phyloP scores from a whole-genome alignment of 139 green algal species.

The Micractinium sp. region DNA sequence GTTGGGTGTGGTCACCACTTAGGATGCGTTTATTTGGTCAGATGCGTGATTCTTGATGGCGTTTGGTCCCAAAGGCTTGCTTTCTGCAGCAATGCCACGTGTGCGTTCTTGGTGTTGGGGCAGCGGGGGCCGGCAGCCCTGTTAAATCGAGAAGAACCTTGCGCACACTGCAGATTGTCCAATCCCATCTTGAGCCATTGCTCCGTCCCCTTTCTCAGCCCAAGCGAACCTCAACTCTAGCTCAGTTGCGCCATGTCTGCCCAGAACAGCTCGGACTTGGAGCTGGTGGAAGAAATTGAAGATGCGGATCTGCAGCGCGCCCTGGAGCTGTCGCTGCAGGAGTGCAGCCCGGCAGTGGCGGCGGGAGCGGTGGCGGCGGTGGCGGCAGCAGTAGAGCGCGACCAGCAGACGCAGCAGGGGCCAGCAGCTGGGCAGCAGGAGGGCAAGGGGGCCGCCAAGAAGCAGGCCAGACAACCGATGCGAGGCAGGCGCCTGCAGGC shows the following conservation, averaged over 20 bases:
- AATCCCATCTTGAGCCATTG: background rate
- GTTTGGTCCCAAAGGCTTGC: no score
- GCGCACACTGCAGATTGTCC: background rate
- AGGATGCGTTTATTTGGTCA: no score
- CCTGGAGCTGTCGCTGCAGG: background rate
- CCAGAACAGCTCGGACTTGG: background rate
- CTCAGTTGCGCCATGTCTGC: background rate
- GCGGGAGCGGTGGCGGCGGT: background rate
- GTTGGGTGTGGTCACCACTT: no score
- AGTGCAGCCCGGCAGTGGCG: background rate
- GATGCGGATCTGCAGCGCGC: conserved; percentile 8
- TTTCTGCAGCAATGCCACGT: no score
- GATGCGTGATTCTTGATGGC: no score
- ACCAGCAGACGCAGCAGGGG: background rate
- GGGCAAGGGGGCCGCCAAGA: background rate
- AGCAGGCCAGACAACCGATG: background rate
- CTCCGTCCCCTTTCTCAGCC: background rate
- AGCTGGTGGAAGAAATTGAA: background rate
- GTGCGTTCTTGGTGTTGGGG: no score
- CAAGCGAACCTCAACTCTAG: background rate
- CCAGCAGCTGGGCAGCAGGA: background rate
- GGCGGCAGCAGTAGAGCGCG: background rate
- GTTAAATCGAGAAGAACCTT: no score
- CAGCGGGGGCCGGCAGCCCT: no score
- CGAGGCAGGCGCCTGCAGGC: background rate